A percentile compares a stretch with the other conserved stretches of the same genome.
These are phyloP conservation scores for Themeda triandra DNA, from an alignment of 176 grass and related monocot species.

Conservation along the genomic window DNA sequence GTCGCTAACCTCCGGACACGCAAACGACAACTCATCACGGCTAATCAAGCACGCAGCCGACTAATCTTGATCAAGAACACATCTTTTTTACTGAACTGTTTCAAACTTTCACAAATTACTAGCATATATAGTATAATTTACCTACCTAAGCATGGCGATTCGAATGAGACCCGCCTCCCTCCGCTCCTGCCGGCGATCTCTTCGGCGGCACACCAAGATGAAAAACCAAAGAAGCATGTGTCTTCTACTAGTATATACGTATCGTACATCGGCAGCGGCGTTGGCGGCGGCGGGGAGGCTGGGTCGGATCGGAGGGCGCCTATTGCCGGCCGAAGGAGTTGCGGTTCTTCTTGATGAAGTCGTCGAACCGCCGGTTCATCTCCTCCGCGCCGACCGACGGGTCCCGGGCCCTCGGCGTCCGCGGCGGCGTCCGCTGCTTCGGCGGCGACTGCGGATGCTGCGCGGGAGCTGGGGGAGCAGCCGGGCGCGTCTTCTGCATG, in stretches of 20 bases:
- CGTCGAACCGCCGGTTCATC: conserved; percentile 69
- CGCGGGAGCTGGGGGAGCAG: neutral
- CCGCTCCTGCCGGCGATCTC: conserved; percentile 43
- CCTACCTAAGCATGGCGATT: conserved; percentile 34
- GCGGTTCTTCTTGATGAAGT: conserved; percentile 87
- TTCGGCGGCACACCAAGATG: conserved; percentile 25
- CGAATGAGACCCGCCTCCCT: conserved; percentile 12
- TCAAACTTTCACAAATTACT: neutral
- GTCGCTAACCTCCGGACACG: conserved; percentile 11
- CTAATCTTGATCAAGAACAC: conserved; percentile 1
- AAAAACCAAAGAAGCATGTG: conserved; percentile 26
- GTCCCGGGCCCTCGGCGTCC: conserved; percentile 23
- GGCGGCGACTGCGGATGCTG: neutral
- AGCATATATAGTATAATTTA: neutral
- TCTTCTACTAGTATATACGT: neutral
- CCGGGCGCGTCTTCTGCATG: conserved; percentile 56
- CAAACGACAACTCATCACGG: conserved; percentile 28
- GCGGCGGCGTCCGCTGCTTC: neutral
- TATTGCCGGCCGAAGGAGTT: conserved; percentile 46
- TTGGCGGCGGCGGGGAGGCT: conserved; percentile 6
- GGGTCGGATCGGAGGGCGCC: neutral
- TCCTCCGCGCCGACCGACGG: conserved; percentile 51
- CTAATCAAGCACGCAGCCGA: neutral
- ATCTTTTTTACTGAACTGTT: neutral
- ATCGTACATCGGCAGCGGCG: too few relatives aligned